Evolutionary conservation across 495 filamentous ascomycete genomes (phyloP).

Genomic region (Aspergillus cavernicola): DNA sequence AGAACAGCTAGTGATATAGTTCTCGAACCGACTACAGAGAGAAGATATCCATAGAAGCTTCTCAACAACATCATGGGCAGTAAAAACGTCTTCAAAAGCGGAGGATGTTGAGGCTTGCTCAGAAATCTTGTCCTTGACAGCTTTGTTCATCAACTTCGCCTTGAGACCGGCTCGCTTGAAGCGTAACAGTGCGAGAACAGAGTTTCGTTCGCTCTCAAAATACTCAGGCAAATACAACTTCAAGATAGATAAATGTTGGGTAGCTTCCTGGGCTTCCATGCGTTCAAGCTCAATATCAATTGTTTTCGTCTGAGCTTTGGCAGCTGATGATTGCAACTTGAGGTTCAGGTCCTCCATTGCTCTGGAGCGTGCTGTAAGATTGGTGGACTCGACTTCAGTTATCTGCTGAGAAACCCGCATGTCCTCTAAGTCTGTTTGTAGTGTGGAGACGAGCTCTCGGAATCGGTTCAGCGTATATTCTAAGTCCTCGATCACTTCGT

Average conservation of each 20-base stretch:
- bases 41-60: constrained; percentile 80
- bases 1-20: constrained; percentile 69
- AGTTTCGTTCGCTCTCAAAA: constrained; percentile 74
- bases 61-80: constrained; percentile 74
- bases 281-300: constrained; percentile 86
- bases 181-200: constrained; percentile 76
- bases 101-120: constrained; percentile 51
- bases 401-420: constrained; percentile 88
- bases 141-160: constrained; percentile 70
- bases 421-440: constrained; percentile 86
- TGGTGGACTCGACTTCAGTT: constrained; percentile 85
- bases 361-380: constrained; percentile 76
- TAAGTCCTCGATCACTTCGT: constrained; percentile 74
- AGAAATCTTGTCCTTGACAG: constrained; percentile 72
- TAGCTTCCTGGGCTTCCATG: constrained; percentile 85
- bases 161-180: constrained; percentile 91
- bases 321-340: constrained; percentile 82
- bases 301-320: constrained; percentile 87
- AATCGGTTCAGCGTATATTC: constrained; percentile 88
- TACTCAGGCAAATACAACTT: constrained; percentile 86
- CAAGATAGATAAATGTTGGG: constrained; percentile 83
- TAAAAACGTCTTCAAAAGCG: constrained; percentile 69
- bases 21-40: constrained; percentile 81
- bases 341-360: constrained; percentile 96
- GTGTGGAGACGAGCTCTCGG: constrained; percentile 77